Evolutionary conservation across 495 filamentous ascomycete species (phyloP), one percentile per base, ranked within the genome.

Genomic region (Stereocaulon alpinum): DNA sequence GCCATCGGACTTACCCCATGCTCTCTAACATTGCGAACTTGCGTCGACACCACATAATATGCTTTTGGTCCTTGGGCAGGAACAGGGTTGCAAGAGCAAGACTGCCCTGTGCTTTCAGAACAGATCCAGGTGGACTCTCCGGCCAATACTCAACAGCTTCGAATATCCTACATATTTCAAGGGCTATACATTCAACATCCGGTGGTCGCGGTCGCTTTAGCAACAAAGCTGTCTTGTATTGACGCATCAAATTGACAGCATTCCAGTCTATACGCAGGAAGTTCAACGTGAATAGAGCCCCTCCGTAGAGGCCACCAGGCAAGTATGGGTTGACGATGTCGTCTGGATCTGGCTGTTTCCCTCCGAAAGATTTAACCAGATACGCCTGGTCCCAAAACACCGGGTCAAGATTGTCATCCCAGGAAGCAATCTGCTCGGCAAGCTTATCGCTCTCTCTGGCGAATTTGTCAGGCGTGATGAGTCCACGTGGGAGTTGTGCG

Each of bases 21-120:
- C 80, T 75, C 71, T 98, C 93, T 58, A 96, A 76, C 57, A 79
- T 69, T 17, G 86, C 89, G 68, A 93, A 79, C 70, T 89, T 92
- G 66, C 81, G 79, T 58, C 89, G 83, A 61, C 82, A 77, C 92
- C 91, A 98, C 77, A 85, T 86, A n/a, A 81, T 77, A 69, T 94
- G 80, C 67, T 76, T 82, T 27, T 72, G 63, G 32, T 95, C 86
- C 56, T 81, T 83, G 10, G 84, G 89, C 32, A 95, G 69, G 68
- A 92, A 94, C 59, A 96, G 73, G 40, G 79, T 77, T 7, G 89
- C 82, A 47, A 96, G 84, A 5, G 81, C 86, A 24, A 96, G 72
- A 63, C 80, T 83, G 47, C 89, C 85, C 61, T 95, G 91, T 61
- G 87, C 82, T 30, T 81, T 79, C 20, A 95, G 73, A 42, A 88